A percentile compares a stretch with the other conserved stretches of the same genome.
Conservation (phyloP, 129 eudicot genomes). For the Centella asiatica region DNA sequence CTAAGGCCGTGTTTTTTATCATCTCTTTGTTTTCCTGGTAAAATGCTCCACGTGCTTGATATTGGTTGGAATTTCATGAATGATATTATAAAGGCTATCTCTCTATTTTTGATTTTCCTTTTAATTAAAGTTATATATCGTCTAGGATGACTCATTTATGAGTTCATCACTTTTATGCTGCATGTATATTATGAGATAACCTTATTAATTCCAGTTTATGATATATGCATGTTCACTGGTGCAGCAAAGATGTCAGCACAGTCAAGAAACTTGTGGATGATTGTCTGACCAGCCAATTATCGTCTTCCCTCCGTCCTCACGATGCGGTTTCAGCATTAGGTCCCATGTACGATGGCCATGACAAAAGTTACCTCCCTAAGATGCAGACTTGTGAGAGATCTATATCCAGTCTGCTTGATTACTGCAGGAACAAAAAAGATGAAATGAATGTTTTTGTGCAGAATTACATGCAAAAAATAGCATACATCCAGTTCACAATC, state of each 20-base stretch:
- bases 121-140: too few relatives aligned
- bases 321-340: conserved; percentile 98
- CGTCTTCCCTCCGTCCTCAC: conserved; percentile 76
- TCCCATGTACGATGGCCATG: conserved; percentile 83
- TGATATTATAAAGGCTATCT: too few relatives aligned
- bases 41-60: too few relatives aligned
- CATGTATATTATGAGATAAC: neutral
- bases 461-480: conserved; percentile 84
- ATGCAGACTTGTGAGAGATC: conserved; percentile 66
- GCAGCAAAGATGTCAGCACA: conserved; percentile 85
- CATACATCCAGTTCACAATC: conserved; percentile 74
- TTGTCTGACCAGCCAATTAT: conserved; percentile 53
- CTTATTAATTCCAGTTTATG: neutral
- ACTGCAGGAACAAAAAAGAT: conserved; percentile 62
- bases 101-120: too few relatives aligned
- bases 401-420: conserved; percentile 50
- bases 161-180: neutral
- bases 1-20: too few relatives aligned
- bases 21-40: too few relatives aligned
- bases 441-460: conserved; percentile 87
- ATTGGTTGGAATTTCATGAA: too few relatives aligned
- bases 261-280: conserved; percentile 86
- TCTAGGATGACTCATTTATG: too few relatives aligned
- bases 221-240: conserved; percentile 18
- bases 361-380: conserved; percentile 64